Conservation (phyloP, 768 basidiomycete species). For the Psilocybe azurescens region DNA sequence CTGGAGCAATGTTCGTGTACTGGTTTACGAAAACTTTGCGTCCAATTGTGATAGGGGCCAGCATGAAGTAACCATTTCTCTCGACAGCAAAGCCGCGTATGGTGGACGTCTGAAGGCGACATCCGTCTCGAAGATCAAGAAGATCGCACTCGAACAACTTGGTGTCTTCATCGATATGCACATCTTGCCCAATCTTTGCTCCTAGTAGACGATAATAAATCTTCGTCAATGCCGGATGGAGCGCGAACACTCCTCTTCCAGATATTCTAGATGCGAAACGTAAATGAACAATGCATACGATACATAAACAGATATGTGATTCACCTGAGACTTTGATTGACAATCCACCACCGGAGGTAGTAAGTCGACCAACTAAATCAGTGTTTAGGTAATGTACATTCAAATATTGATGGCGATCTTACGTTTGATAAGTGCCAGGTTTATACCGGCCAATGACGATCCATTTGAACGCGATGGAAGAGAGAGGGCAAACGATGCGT, state of each 20-base stretch:
- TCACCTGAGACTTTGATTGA: constrained; percentile 41
- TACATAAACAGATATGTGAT: not conserved
- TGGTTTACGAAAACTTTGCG: constrained; percentile 44
- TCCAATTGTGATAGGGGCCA: constrained; percentile 44
- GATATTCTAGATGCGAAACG: constrained; percentile 29
- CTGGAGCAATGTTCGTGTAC: constrained; percentile 49
- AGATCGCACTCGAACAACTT: constrained; percentile 51
- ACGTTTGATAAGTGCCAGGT: constrained; percentile 42
- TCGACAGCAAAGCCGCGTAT: constrained; percentile 52
- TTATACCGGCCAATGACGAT: constrained; percentile 48
- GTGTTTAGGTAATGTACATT: not conserved
- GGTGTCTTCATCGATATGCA: constrained; percentile 42
- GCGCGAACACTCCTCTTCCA: constrained; percentile 47
- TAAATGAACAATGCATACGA: not conserved
- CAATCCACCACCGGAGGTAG: constrained; percentile 50
- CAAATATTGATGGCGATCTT: constrained; percentile 16
- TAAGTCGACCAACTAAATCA: constrained; percentile 42
- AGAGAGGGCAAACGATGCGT: constrained; percentile 41
- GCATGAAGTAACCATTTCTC: constrained; percentile 47
- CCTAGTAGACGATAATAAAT: constrained; percentile 53
- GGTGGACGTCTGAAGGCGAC: constrained; percentile 44
- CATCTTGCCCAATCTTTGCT: constrained; percentile 46
- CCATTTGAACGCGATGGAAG: constrained; percentile 52
- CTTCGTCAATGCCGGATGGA: constrained; percentile 40
- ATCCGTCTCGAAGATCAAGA: constrained; percentile 47